Evolutionary conservation across 768 basidiomycete genomes (phyloP), one percentile per base, ranked within the genome.

Genomic region (Mycena amicta): DNA sequence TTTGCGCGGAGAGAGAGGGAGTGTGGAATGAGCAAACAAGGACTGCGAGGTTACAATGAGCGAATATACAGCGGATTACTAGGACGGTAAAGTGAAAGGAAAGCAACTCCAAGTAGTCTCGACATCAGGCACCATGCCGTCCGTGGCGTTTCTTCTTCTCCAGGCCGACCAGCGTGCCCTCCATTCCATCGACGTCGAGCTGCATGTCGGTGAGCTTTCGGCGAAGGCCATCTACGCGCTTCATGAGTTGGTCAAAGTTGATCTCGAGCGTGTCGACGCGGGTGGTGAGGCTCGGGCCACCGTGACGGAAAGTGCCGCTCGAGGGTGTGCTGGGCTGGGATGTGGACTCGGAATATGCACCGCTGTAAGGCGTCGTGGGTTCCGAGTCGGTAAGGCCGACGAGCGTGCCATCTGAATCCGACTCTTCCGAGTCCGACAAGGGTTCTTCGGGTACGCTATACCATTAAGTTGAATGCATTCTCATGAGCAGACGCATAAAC

Each of bases 201-300:
- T 39, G 26, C 47, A 56, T 43, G 5, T 50, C 26, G 31, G 23
- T 41, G 37, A 56, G 49, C 50, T 27, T 56, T n/a, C 25, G 49
- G 3, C 49, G 25, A 8, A 56, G 47, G 12, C 55, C 49, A 18
- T 56, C 55, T 1, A 56, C 55, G 18, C 49, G 47, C 28, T 30
- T 33, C n/a, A 30, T 51, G n/a, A 56, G 39, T 26, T 2, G 47
- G 6, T 56, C 55, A 37, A 56, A 56, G 22, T n/a, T 56, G 37
- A 56, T 50, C 37, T 56, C 55, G 20, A 56, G 33, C 1, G 26
- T 56, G 55, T 56, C 55, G 18, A 56, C 49, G 26, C 55, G 55
- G 4, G 55, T 56, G 37, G 25, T 50, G 2, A 56, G 47, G 26
- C 49, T 58, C n/a, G 47, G 6, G 41, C 20, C 20, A 6, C 12